Conservation (phyloP, 2,329 filamentous ascomycete species). For the Verticillium nonalfalfae region DNA sequence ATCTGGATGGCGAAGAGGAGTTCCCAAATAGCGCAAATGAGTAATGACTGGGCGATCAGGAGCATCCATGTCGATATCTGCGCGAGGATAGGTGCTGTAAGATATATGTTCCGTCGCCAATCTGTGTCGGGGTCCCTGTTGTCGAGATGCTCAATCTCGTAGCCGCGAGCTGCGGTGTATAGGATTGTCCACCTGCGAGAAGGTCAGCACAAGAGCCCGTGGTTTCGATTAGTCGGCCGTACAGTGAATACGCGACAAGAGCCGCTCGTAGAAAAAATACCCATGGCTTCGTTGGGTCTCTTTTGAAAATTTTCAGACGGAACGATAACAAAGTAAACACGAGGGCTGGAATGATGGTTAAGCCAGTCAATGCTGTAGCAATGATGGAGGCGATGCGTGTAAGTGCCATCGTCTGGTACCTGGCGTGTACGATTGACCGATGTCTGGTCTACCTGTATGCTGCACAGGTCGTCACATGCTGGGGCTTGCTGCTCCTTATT, state of each 20-base stretch:
- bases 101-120: not conserved
- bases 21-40: not conserved
- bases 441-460: too few species aligned
- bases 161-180: not conserved
- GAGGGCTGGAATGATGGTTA: not conserved
- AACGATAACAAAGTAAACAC: not conserved
- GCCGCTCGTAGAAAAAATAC: not conserved
- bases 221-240: not conserved
- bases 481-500: too few species aligned
- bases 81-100: not conserved
- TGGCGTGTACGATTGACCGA: not conserved
- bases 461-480: too few species aligned
- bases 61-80: not conserved
- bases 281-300: not conserved
- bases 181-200: not conserved
- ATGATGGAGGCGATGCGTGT: not conserved
- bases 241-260: not conserved
- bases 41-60: not conserved
- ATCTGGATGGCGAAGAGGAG: not conserved
- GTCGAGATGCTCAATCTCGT: not conserved
- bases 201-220: not conserved
- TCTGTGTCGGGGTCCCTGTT: not conserved
- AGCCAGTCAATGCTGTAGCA: not conserved
- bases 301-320: not conserved
- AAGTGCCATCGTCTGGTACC: not conserved